Evolutionary conservation across 1,284 basidiomycete genomes (phyloP).

Genomic region (Trichosporon coremiiforme): DNA sequence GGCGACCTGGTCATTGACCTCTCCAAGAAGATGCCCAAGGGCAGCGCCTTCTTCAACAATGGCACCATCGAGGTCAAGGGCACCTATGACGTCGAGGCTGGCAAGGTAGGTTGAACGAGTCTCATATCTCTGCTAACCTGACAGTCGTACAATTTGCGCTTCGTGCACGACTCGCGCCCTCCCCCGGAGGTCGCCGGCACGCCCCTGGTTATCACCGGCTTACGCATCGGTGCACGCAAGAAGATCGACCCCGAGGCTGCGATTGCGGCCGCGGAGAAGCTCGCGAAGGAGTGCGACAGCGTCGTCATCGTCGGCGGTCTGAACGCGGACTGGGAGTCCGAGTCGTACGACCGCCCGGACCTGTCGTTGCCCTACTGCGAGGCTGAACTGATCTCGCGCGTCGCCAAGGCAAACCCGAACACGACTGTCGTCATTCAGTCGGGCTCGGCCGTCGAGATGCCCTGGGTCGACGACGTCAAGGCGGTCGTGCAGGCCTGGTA

Average conservation of each 20-base stretch:
- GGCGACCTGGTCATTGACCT: constrained; percentile 67
- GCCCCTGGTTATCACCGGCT: constrained; percentile 28
- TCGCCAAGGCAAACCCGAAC: constrained; percentile 67
- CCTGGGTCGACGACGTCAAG: constrained; percentile 69
- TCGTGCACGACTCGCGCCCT: constrained; percentile 39
- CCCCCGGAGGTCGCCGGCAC: constrained; percentile 60
- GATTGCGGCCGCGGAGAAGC: constrained; percentile 63
- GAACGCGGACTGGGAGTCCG: constrained; percentile 59
- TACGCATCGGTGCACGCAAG: constrained; percentile 54
- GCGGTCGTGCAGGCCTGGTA: constrained; percentile 77
- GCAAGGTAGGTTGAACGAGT: constrained; percentile 34
- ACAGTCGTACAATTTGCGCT: constrained; percentile 35
- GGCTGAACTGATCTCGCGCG: constrained; percentile 69
- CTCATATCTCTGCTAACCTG: not conserved
- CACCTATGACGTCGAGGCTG: constrained; percentile 35
- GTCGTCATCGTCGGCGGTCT: constrained; percentile 67
- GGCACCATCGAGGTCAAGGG: constrained; percentile 35
- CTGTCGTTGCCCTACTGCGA: constrained; percentile 55
- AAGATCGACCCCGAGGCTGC: constrained; percentile 63
- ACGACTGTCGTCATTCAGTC: constrained; percentile 78
- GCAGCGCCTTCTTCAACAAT: constrained; percentile 35
- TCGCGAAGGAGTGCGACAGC: constrained; percentile 64
- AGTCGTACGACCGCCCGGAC: constrained; percentile 54
- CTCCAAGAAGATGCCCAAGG: constrained; percentile 58
- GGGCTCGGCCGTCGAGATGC: constrained; percentile 70